Evolutionary conservation across 352 stramenopile genomes (phyloP), one percentile per base, ranked within the genome.

Genomic region (Phytophthora tentaculata): DNA sequence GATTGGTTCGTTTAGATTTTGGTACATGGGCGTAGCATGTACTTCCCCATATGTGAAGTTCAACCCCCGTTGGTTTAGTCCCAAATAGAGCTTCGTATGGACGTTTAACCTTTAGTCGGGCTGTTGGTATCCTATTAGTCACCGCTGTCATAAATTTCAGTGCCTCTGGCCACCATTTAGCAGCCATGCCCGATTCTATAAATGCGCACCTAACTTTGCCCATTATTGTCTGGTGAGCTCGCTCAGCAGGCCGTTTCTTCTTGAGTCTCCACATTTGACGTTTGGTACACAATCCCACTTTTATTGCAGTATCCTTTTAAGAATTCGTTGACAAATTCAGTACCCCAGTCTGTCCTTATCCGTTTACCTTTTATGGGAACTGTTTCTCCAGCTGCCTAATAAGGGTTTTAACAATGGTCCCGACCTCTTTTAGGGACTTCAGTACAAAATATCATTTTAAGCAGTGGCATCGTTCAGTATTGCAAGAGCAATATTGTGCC

Each of bases 381-480:
- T 57, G 44, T 26, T 61, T 41, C 35, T 26, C 56, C 3, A 60
- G 20, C 6, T 61, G 26, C 8, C 44, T 67, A 23, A 56, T 13
- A 3, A 67, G 6, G 5, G 47, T 19, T 2, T 12, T 59, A 20
- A 47, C 56, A 29, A 60, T 44, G 5, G 5, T 41, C 5, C 22
- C 22, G 9, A 56, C 49, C n/a, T 44, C n/a, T 28, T 44, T 56
- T 0, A 44, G 28, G 1, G 28, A 44, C 26, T 28, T 56, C 39
- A 7, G 17, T 5, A 39, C 32, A n/a, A 52, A 32, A 22, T 32
- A 47, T 43, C 60, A 67, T 22, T 56, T 61, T 47, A 60, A 24
- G 60, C 43, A n/a, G 49, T 66, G 16, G 23, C 49, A 20, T 59
- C 49, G 10, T 54, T 24, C 8, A 66, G 37, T 6, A 59, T 29